Conservation (phyloP, 78 protist species). For the slime mould (Dictyostelium discoideum) region DNA sequence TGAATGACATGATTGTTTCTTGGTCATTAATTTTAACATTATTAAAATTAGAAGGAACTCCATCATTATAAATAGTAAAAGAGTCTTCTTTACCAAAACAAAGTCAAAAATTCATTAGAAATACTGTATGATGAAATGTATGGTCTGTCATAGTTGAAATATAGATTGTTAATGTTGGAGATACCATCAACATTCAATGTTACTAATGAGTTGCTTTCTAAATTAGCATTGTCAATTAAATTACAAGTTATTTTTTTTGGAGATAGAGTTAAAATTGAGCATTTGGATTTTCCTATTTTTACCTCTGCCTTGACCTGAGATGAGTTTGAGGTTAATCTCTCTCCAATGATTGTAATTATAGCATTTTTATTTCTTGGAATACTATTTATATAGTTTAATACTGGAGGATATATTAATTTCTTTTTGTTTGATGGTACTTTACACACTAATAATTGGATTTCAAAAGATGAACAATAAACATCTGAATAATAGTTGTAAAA, state of each 20-base stretch:
- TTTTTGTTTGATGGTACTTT: neutral
- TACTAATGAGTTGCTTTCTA: neutral
- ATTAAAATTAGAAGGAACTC: neutral
- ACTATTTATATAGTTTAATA: neutral
- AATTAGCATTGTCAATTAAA: no score
- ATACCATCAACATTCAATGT: neutral
- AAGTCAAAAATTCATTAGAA: neutral
- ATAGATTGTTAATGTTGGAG: no score
- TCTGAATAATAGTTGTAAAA: neutral
- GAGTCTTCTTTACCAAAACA: neutral
- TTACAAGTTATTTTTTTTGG: neutral
- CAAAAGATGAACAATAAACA: neutral
- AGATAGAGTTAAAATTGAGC: neutral
- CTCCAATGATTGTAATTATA: neutral
- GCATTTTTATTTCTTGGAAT: neutral
- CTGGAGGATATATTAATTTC: neutral
- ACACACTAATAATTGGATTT: neutral
- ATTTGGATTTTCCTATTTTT: neutral
- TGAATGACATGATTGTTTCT: neutral
- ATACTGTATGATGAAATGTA: neutral
- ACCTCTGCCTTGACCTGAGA: neutral
- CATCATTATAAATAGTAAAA: neutral
- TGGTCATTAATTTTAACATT: neutral
- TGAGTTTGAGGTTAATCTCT: neutral
- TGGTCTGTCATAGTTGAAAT: neutral